Evolutionary conservation across 1,284 basidiomycete genomes (phyloP), one percentile per base, ranked within the genome.

Genomic region (Marasmius tenuissimus): DNA sequence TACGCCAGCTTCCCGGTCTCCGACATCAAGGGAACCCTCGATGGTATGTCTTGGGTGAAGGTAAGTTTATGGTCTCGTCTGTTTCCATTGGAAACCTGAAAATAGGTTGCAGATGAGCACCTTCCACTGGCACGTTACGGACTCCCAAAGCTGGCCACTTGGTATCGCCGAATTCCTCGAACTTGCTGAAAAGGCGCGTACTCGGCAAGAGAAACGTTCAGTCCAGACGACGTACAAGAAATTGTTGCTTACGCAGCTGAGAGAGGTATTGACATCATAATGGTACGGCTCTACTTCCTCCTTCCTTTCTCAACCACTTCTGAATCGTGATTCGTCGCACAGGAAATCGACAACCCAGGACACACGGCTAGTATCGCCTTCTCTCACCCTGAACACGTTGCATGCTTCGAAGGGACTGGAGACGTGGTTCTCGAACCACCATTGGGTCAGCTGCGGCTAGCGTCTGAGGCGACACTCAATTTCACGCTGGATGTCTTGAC

Each of bases 31-130:
- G 83, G 88, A 35, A 90, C 88, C 6, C 73, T 97, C n/a, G 90
- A 95, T 66, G 87, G 91, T 1, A 95, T 96, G 93, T 88, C 88
- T 63, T 87, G 85, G 83, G 90, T 91, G 65, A 97, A 97, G 79
- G 86, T 93, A n/a, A n/a, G n/a, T n/a, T n/a, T n/a, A n/a, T 83
- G 75, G 80, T 80, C 34, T 11, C 58, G 55, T 20, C 12, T 37
- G 34, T 22, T 18, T n/a, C 12, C 34, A 16, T 14, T 59, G n/a
- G 38, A 1, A 12, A 16, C 20, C 10, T 33, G 22, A 35, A 35
- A n/a, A n/a, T n/a, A n/a, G n/a, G n/a, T 35, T 22, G 18, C 35
- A 89, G 84, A 80, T 90, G 61, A 91, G 85, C 71, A 83, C 83
- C 22, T 87, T 93, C 73, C 91, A 94, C 71, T 93, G 90, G 92